Conservation (phyloP, 2,329 filamentous ascomycete genomes). For the Stagonosporopsis chrysanthemi region DNA sequence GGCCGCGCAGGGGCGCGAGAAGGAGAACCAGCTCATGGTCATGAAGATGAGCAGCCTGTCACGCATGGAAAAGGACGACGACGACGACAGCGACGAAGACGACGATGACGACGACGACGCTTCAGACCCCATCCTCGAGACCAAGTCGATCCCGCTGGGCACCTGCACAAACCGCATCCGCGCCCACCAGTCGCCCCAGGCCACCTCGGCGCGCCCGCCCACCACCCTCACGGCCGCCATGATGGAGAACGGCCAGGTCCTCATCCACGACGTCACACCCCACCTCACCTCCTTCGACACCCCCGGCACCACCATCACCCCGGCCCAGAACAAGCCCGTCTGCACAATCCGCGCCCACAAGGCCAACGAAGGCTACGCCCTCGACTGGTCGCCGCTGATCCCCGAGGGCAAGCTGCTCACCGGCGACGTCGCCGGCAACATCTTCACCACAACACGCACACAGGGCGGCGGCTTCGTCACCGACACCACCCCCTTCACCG, state of each 20-base stretch:
- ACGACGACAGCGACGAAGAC: conserved; percentile 72
- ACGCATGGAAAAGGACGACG: conserved; percentile 81
- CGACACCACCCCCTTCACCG: conserved; percentile 81
- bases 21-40: conserved; percentile 93
- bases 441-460: conserved; percentile 85
- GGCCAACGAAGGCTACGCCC: conserved; percentile 83
- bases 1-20: conserved; percentile 75
- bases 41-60: conserved; percentile 95
- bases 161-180: conserved; percentile 95
- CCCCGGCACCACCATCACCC: conserved; percentile 79
- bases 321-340: conserved; percentile 86
- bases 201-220: conserved; percentile 73
- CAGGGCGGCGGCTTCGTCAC: conserved; percentile 90
- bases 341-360: conserved; percentile 91
- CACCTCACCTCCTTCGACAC: conserved; percentile 90
- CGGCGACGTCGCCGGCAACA: conserved; percentile 87
- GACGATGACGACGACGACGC: conserved; percentile 72
- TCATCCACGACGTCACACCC: conserved; percentile 93
- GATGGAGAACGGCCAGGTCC: conserved; percentile 86
- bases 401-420: conserved; percentile 86
- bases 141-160: conserved; percentile 82
- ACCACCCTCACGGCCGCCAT: conserved; percentile 89
- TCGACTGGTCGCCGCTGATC: conserved; percentile 92
- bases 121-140: conserved; percentile 91
- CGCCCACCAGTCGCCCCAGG: conserved; percentile 77